These are phyloP conservation scores for Phytophthora cryptogea DNA, from an alignment of 352 stramenopile genomes.

Conservation along the genomic window DNA sequence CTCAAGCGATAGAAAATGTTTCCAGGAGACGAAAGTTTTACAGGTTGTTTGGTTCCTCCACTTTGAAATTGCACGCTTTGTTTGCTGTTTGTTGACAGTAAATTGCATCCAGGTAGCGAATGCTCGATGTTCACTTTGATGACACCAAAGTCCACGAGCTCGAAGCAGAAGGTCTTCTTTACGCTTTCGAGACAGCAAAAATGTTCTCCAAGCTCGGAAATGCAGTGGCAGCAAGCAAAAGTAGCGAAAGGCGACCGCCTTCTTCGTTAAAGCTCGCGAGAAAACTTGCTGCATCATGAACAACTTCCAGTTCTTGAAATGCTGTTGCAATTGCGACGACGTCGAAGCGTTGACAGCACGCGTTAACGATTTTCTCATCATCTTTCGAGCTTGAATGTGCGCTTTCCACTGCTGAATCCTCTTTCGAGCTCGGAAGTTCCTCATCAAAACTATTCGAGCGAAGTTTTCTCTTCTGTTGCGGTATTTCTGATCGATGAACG, in stretches of 20 bases:
- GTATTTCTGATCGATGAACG: conserved; percentile 12
- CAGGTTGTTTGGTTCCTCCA: conserved; percentile 25
- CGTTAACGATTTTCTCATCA: conserved; percentile 26
- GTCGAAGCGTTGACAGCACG: conserved; percentile 19
- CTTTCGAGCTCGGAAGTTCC: conserved; percentile 21
- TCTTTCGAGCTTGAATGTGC: conserved; percentile 20
- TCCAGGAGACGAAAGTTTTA: conserved; percentile 28
- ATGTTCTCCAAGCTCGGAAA: conserved; percentile 40
- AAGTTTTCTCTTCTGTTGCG: background rate
- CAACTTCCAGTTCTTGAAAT: conserved; percentile 39
- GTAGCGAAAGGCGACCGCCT: conserved; percentile 46
- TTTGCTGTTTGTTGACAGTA: conserved; percentile 6
- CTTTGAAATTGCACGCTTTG: conserved; percentile 19
- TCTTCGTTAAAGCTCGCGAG: conserved; percentile 29
- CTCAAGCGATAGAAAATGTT: conserved; percentile 9
- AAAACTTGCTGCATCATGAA: conserved; percentile 24
- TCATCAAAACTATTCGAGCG: conserved; percentile 4
- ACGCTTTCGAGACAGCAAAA: conserved; percentile 7
- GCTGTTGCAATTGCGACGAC: conserved; percentile 8
- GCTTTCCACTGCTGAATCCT: conserved; percentile 32
- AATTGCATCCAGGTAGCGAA: conserved; percentile 42
- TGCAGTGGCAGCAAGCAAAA: conserved; percentile 40
- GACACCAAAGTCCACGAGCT: conserved; percentile 35
- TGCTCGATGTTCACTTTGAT: conserved; percentile 39
- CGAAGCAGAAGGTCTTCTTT: conserved; percentile 27